phyloP scores from a whole-genome alignment of 2,329 filamentous ascomycete species.

The Epichloe sibirici region DNA sequence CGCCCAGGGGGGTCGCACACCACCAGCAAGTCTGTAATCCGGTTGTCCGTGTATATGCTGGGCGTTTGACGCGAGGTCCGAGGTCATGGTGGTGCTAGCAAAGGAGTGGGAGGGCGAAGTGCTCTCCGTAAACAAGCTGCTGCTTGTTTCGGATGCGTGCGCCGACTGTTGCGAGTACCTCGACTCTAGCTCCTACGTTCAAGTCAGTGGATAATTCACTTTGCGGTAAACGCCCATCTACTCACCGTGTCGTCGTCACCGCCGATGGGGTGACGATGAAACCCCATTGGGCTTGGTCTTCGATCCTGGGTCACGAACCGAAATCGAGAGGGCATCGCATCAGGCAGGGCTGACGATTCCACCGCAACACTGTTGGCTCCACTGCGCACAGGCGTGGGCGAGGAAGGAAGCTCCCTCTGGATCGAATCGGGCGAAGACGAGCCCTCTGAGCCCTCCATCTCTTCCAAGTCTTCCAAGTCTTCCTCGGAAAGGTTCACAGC shows the following conservation, averaged over 20 bases:
- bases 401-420: constrained; percentile 1
- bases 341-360: background rate
- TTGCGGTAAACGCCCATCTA: background rate
- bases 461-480: background rate
- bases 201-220: background rate
- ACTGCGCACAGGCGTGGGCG: constrained; percentile 7
- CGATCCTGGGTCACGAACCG: background rate
- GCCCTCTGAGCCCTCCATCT: background rate
- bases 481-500: constrained; percentile 6
- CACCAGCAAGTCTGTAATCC: background rate
- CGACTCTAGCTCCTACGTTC: background rate
- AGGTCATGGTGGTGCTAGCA: background rate
- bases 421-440: constrained; percentile 3
- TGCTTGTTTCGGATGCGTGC: background rate
- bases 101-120: constrained; percentile 1
- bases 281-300: background rate
- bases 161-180: background rate
- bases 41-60: background rate
- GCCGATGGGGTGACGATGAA: background rate
- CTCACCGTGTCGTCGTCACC: constrained; percentile 1
- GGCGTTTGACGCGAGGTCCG: background rate
- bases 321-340: background rate
- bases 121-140: background rate
- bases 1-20: background rate
- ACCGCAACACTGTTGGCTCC: background rate